Conservation (phyloP, 768 basidiomycete species). For the Podaxis sp. region DNA sequence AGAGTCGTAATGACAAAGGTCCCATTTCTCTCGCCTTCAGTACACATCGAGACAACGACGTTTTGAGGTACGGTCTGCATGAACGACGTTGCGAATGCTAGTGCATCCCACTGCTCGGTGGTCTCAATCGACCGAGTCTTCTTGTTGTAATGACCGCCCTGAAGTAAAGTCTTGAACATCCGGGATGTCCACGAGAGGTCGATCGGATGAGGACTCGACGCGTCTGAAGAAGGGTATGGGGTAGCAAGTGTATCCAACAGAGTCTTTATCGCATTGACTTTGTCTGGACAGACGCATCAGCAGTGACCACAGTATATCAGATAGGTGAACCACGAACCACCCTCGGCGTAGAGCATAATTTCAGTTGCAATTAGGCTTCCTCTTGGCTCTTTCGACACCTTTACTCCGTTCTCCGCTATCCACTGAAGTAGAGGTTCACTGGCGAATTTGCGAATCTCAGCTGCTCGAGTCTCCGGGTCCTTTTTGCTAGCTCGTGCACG, state of each 20-base stretch:
- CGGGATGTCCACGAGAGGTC: slow-evolving; percentile 81
- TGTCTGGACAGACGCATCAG: slow-evolving; percentile 47
- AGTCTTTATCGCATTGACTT: slow-evolving; percentile 53
- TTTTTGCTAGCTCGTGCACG: slow-evolving; percentile 85
- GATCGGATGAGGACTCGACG: slow-evolving; percentile 56
- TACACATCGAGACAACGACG: slow-evolving; percentile 50
- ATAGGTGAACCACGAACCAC: slow-evolving; percentile 48
- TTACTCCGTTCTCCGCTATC: slow-evolving; percentile 57
- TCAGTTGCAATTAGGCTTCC: slow-evolving; percentile 78
- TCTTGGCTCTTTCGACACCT: slow-evolving; percentile 67
- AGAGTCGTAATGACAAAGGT: slow-evolving; percentile 75
- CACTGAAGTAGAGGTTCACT: slow-evolving; percentile 73
- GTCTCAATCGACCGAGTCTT: slow-evolving; percentile 48
- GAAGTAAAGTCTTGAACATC: slow-evolving; percentile 83
- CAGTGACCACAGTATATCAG: background rate
- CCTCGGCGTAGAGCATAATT: slow-evolving; percentile 80
- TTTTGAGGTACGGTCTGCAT: slow-evolving; percentile 50
- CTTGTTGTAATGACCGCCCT: slow-evolving; percentile 86
- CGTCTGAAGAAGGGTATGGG: slow-evolving; percentile 53
- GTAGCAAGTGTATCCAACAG: slow-evolving; percentile 54
- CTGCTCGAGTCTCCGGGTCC: slow-evolving; percentile 50
- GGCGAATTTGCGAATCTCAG: slow-evolving; percentile 70
- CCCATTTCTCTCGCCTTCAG: slow-evolving; percentile 51
- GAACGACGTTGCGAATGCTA: slow-evolving; percentile 56
- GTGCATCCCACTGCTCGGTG: slow-evolving; percentile 45